phyloP scores from a whole-genome alignment of 2,329 filamentous ascomycete species.

The Diplodia intermedia region DNA sequence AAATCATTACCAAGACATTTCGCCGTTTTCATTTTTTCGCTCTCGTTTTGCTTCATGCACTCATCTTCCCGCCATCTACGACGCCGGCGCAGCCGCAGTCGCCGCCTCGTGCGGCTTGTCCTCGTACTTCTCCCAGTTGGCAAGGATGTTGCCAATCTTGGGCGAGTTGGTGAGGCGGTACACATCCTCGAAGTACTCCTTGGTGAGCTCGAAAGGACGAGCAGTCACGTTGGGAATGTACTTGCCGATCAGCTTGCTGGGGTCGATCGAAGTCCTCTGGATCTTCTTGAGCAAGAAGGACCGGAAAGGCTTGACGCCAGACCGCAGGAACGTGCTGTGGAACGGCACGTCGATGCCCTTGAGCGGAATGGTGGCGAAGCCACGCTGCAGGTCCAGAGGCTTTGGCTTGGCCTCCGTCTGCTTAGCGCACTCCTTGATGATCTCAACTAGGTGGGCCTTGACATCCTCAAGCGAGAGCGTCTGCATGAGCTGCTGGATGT shows the following conservation, averaged over 20 bases:
- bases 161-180: conserved; percentile 88
- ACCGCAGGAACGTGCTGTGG: conserved; percentile 97
- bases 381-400: conserved; percentile 88
- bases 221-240: conserved; percentile 99
- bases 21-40: conserved; percentile 18
- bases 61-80: conserved; percentile 4
- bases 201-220: conserved; percentile 90
- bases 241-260: conserved; percentile 94
- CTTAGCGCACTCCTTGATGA: conserved; percentile 87
- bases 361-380: conserved; percentile 95
- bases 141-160: conserved; percentile 78
- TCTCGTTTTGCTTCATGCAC: conserved; percentile 12
- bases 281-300: conserved; percentile 99
- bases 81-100: conserved; percentile 24
- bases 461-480: conserved; percentile 87
- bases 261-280: conserved; percentile 98
- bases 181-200: conserved; percentile 99
- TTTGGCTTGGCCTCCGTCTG: conserved; percentile 87
- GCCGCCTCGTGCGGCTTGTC: conserved; percentile 46
- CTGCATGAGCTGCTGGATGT: conserved; percentile 91
- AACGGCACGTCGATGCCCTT: conserved; percentile 98
- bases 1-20: conserved; percentile 19
- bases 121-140: conserved; percentile 70
- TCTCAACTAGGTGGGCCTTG: conserved; percentile 86
- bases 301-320: conserved; percentile 98